Percentiles rank a stretch among this genome's conserved stretches.
These are phyloP conservation scores for Anthostomella pinea DNA, from an alignment of 2,329 filamentous ascomycete genomes.

Conservation along the genomic window DNA sequence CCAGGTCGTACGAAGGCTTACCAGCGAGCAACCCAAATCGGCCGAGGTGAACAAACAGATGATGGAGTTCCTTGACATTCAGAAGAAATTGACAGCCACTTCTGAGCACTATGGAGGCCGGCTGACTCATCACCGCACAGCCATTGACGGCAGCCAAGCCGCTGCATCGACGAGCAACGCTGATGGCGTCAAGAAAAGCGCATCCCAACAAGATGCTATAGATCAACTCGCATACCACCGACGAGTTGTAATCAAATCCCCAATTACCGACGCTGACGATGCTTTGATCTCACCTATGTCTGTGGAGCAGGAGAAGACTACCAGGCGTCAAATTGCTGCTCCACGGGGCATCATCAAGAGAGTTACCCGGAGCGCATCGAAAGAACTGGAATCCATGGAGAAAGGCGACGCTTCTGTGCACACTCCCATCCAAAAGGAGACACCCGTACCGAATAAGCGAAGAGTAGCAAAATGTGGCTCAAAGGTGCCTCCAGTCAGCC, in stretches of 20 bases:
- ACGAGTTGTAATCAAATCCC: constrained; percentile 26
- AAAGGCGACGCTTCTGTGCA: constrained; percentile 7
- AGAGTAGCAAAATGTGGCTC: constrained; percentile 14
- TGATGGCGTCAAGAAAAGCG: background rate
- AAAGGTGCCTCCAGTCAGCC: constrained; percentile 13
- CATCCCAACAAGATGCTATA: no score
- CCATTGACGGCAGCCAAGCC: no score
- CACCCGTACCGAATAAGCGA: constrained; percentile 2
- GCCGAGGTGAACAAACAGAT: constrained; percentile 18
- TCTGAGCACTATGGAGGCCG: constrained; percentile 18
- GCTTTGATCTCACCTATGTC: constrained; percentile 22
- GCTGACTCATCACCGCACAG: background rate
- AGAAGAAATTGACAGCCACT: constrained; percentile 19
- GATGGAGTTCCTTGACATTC: constrained; percentile 17
- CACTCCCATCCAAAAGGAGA: constrained; percentile 6
- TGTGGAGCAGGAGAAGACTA: constrained; percentile 28
- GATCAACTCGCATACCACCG: no score
- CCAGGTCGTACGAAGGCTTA: constrained; percentile 17
- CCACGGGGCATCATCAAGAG: constrained; percentile 30
- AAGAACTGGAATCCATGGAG: constrained; percentile 10
- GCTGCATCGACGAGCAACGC: no score
- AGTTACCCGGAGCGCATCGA: constrained; percentile 11
- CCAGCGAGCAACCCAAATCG: constrained; percentile 14
- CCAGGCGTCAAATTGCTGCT: constrained; percentile 22
- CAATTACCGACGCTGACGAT: constrained; percentile 17